Evolutionary conservation across 2,329 filamentous ascomycete genomes (phyloP).

Genomic region (Colletotrichum simmondsii): DNA sequence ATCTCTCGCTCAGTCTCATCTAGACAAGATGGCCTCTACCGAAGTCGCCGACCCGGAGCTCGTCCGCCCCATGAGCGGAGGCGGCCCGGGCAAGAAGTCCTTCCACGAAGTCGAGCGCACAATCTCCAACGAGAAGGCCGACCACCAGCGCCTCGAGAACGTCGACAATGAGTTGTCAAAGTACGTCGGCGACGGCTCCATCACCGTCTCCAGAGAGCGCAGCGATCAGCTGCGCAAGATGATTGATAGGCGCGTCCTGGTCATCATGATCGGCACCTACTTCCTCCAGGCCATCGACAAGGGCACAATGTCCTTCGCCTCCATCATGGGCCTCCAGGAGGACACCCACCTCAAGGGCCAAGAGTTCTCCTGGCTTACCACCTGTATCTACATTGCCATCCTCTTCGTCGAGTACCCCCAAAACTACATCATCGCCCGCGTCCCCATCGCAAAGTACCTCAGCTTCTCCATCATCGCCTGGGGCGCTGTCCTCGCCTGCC

Average conservation of each 20-base stretch:
- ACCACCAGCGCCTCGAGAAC: slow-evolving; percentile 33
- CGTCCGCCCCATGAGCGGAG: slow-evolving; percentile 36
- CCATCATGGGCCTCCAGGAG: slow-evolving; percentile 69
- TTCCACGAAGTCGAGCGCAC: slow-evolving; percentile 42
- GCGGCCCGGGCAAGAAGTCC: slow-evolving; percentile 40
- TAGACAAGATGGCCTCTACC: slow-evolving; percentile 22
- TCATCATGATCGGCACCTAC: slow-evolving; percentile 79
- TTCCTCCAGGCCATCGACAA: slow-evolving; percentile 79
- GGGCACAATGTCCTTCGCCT: slow-evolving; percentile 72
- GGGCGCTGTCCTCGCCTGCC: slow-evolving; percentile 69
- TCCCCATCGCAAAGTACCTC: slow-evolving; percentile 76
- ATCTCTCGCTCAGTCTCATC: slow-evolving; percentile 35
- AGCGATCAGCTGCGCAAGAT: slow-evolving; percentile 69
- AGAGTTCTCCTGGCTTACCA: slow-evolving; percentile 77
- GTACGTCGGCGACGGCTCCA: slow-evolving; percentile 67
- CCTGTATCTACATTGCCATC: slow-evolving; percentile 79
- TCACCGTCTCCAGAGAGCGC: slow-evolving; percentile 69
- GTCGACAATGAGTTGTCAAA: slow-evolving; percentile 78
- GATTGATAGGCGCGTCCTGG: slow-evolving; percentile 75
- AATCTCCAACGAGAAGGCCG: slow-evolving; percentile 27
- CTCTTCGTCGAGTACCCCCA: slow-evolving; percentile 79
- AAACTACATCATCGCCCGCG: slow-evolving; percentile 67
- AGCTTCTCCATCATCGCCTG: slow-evolving; percentile 69
- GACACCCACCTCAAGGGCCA: slow-evolving; percentile 52
- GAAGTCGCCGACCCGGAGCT: slow-evolving; percentile 41